Conservation (phyloP, 2,329 filamentous ascomycete genomes). For the Penicillium italicum region DNA sequence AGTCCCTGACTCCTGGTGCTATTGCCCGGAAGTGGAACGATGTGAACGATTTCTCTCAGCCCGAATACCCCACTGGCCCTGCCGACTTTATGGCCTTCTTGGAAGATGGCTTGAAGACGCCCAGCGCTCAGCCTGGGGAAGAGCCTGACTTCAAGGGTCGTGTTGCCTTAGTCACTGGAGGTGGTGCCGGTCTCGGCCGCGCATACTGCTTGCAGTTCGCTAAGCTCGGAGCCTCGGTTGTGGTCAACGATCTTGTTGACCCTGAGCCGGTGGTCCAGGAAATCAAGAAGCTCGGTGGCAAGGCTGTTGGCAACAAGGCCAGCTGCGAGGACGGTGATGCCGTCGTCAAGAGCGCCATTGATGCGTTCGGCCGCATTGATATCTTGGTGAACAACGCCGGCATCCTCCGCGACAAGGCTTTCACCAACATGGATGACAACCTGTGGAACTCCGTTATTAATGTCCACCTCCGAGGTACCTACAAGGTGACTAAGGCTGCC, state of each 20-base stretch:
- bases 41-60: constrained; percentile 78
- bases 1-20: constrained; percentile 80
- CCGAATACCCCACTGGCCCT: constrained; percentile 77
- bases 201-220: constrained; percentile 85
- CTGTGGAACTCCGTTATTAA: constrained; percentile 90
- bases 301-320: constrained; percentile 88
- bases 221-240: constrained; percentile 76
- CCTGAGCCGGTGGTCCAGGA: constrained; percentile 87
- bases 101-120: constrained; percentile 76
- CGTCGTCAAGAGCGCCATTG: constrained; percentile 89
- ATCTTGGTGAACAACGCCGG: constrained; percentile 97
- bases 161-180: constrained; percentile 83
- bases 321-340: constrained; percentile 88
- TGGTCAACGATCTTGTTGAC: constrained; percentile 94
- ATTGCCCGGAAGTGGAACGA: constrained; percentile 86
- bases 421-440: constrained; percentile 93
- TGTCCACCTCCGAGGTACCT: constrained; percentile 90
- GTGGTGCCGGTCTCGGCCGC: constrained; percentile 85
- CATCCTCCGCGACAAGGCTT: constrained; percentile 96
- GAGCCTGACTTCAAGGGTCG: constrained; percentile 77
- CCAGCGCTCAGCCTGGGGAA: constrained; percentile 67
- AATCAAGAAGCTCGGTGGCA: constrained; percentile 83
- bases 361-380: constrained; percentile 88
- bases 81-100: constrained; percentile 85
- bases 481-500: constrained; percentile 93